Conservation (phyloP, 805 yeast species). For the Schwanniomyces occidentalis region DNA sequence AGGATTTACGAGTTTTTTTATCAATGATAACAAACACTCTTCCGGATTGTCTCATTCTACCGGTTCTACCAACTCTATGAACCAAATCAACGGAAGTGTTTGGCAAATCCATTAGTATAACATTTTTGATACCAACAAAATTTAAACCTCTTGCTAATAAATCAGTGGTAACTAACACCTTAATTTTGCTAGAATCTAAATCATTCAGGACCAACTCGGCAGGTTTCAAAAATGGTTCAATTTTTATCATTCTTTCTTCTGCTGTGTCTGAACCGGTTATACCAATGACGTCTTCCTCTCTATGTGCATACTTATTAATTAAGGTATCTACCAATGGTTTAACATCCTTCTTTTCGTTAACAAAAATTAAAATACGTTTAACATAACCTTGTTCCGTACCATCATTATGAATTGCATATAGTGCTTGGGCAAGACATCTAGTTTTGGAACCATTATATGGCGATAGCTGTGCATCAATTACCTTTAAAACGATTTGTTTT, state of each 20-base stretch:
- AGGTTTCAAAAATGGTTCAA: constrained; percentile 64
- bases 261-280: constrained; percentile 66
- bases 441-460: constrained; percentile 85
- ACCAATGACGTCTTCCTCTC: constrained; percentile 52
- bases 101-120: constrained; percentile 84
- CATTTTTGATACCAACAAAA: constrained; percentile 77
- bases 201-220: constrained; percentile 46
- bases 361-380: constrained; percentile 83
- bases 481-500: constrained; percentile 63
- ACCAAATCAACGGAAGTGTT: constrained; percentile 79
- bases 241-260: constrained; percentile 56
- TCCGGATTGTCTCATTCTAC: constrained; percentile 87
- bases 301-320: constrained; percentile 35
- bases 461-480: constrained; percentile 70
- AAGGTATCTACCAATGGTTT: constrained; percentile 57
- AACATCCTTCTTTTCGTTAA: constrained; percentile 70
- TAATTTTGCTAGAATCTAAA: constrained; percentile 38
- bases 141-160: constrained; percentile 88
- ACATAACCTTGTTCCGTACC: constrained; percentile 75
- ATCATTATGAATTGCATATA: constrained; percentile 82
- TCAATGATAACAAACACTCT: constrained; percentile 80
- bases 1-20: constrained; percentile 64
- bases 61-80: constrained; percentile 93
- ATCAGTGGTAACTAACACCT: constrained; percentile 85
- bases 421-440: constrained; percentile 83